phyloP scores from a whole-genome alignment of 306 rosid species.

The Herpetospermum pedunculosum region DNA sequence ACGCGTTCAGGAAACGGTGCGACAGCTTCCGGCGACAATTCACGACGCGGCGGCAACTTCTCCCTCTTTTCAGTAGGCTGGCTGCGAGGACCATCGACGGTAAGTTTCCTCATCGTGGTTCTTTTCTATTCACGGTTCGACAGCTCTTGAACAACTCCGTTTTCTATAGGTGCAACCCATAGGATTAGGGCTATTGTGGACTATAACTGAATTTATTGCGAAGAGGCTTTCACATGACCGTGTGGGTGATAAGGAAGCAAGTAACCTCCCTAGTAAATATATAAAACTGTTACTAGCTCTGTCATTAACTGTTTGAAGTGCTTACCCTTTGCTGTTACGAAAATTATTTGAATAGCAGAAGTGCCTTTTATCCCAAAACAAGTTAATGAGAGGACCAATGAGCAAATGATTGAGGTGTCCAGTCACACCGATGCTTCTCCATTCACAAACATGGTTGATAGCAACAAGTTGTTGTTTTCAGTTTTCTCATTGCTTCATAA shows the following conservation, averaged over 20 bases:
- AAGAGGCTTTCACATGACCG: conserved; percentile 50
- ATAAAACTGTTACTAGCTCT: too few relatives aligned
- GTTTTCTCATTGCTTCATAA: conserved; percentile 81
- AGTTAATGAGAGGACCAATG: conserved; percentile 29
- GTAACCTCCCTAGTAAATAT: conserved; percentile 21
- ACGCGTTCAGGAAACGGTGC: too few relatives aligned
- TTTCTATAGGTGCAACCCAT: too few relatives aligned
- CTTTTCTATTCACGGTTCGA: too few relatives aligned
- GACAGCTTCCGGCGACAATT: too few relatives aligned
- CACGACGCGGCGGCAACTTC: too few relatives aligned
- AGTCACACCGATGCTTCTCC: conserved; percentile 29
- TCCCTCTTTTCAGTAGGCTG: too few relatives aligned
- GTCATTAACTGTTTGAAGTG: background rate
- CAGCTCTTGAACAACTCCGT: too few relatives aligned
- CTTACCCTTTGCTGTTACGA: conserved; percentile 9
- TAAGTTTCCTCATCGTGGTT: too few relatives aligned
- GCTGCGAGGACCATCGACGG: too few relatives aligned
- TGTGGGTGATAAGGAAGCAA: conserved; percentile 46
- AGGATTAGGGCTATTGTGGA: conserved; percentile 93
- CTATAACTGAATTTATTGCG: conserved; percentile 89
- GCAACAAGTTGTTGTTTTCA: conserved; percentile 59
- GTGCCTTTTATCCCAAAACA: conserved; percentile 29
- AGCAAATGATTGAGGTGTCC: conserved; percentile 19
- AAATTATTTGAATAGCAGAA: conserved; percentile 21
- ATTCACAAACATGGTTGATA: conserved; percentile 34